These are phyloP conservation scores for Kandelia obovata DNA, from an alignment of 345 rosid species.

Conservation along the genomic window DNA sequence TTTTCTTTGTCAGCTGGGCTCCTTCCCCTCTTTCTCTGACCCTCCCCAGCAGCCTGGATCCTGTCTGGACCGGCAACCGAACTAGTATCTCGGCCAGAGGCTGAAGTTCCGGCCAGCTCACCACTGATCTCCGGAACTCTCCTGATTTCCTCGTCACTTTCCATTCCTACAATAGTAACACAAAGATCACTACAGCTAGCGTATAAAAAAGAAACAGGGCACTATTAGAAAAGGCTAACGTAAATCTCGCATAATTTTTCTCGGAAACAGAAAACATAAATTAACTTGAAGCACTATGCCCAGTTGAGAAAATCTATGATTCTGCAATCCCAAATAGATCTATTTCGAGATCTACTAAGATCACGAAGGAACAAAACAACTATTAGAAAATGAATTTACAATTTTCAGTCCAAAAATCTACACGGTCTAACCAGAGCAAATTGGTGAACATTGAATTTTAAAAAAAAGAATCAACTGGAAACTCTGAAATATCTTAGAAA, in stretches of 20 bases:
- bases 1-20: constrained; percentile 89
- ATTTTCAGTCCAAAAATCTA: background rate
- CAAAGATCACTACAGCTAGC: background rate
- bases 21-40: constrained; percentile 76
- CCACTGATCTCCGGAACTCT: constrained; percentile 90
- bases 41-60: constrained; percentile 48
- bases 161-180: constrained; percentile 47
- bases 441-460: constrained; percentile 1
- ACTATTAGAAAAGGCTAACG: constrained; percentile 4
- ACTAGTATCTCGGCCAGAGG: constrained; percentile 41
- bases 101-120: constrained; percentile 48
- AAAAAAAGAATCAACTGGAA: too few species aligned
- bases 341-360: background rate
- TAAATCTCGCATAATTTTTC: background rate
- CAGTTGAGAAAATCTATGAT: constrained; percentile 20
- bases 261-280: background rate
- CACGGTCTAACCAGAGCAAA: background rate
- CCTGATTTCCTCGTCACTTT: constrained; percentile 96
- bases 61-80: constrained; percentile 44
- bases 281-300: background rate
- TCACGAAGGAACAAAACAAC: background rate
- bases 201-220: background rate
- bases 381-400: background rate
- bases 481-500: too few species aligned
- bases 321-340: constrained; percentile 8